Percentiles rank a stretch among this genome's conserved stretches.
These are phyloP conservation scores for Nannochloris sp. DNA, from an alignment of 139 green algal genomes.

Conservation along the genomic window DNA sequence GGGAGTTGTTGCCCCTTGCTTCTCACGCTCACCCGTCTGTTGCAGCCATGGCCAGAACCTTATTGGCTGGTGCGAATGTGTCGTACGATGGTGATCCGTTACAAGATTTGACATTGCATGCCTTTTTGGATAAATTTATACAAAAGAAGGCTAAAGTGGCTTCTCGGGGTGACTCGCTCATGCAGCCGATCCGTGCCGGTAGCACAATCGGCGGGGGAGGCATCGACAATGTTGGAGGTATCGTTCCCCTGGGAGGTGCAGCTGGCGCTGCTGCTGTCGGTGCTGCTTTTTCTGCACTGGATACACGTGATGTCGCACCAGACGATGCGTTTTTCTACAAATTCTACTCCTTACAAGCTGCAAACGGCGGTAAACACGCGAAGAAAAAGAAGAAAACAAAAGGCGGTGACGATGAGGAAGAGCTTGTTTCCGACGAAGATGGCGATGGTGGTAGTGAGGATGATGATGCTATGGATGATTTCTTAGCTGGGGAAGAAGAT, in stretches of 20 bases:
- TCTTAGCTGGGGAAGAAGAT: conserved; percentile 39
- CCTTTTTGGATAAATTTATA: conserved; percentile 94
- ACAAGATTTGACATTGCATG: conserved; percentile 61
- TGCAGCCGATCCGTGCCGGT: conserved; percentile 58
- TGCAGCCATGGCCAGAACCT: conserved; percentile 71
- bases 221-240: too few relatives aligned
- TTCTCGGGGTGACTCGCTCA: conserved; percentile 46
- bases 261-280: conserved; percentile 27
- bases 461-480: conserved; percentile 26
- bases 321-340: conserved; percentile 85
- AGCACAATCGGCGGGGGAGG: background rate
- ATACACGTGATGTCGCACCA: conserved; percentile 41
- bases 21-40: conserved; percentile 83
- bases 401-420: conserved; percentile 14
- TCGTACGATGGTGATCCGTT: conserved; percentile 87
- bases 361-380: background rate
- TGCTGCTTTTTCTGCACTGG: conserved; percentile 45
- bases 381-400: conserved; percentile 7
- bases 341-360: conserved; percentile 29
- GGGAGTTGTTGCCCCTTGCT: conserved; percentile 80
- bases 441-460: background rate
- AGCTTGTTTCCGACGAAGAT: background rate
- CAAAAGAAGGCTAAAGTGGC: conserved; percentile 81
- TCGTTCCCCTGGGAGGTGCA: conserved; percentile 1
- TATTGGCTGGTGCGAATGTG: conserved; percentile 72